phyloP scores from a whole-genome alignment of 1,139 yeast species.

The Protomyces inundatus region DNA sequence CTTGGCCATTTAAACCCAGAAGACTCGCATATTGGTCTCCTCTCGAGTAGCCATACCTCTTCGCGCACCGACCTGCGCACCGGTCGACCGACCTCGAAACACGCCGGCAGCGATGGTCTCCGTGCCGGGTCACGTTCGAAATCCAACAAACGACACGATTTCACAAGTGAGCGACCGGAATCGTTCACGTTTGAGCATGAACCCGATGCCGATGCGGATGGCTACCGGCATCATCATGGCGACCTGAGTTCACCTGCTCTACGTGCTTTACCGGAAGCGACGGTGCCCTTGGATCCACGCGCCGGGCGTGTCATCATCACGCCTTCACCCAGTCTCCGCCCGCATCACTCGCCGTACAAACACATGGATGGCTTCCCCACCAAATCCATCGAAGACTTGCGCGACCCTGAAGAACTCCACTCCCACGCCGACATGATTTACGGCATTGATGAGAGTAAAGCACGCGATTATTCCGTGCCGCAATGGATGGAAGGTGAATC shows the following conservation, averaged over 20 bases:
- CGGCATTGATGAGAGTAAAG: conserved; percentile 18
- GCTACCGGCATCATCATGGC: conserved; percentile 18
- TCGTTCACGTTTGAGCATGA: conserved; percentile 22
- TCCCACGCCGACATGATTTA: conserved; percentile 24
- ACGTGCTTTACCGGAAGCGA: conserved; percentile 16
- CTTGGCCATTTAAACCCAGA: not conserved
- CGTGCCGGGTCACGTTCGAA: not conserved
- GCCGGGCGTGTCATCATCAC: conserved; percentile 25
- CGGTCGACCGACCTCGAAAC: conserved; percentile 10
- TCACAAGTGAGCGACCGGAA: not conserved
- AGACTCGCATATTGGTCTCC: not conserved
- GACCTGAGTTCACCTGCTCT: conserved; percentile 16
- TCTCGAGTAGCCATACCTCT: not conserved
- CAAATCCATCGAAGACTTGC: conserved; percentile 19
- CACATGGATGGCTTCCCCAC: conserved; percentile 21
- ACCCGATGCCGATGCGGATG: conserved; percentile 22
- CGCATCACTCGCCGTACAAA: conserved; percentile 13
- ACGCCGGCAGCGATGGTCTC: not conserved
- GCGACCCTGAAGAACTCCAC: conserved; percentile 21
- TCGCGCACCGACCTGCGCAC: not conserved
- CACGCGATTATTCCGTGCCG: conserved; percentile 19
- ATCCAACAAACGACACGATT: not conserved
- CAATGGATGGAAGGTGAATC: conserved; percentile 25
- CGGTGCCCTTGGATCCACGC: conserved; percentile 19
- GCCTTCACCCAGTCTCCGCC: conserved; percentile 14